Evolutionary conservation across 768 basidiomycete species (phyloP).

Genomic region (Leccinum obscurum): DNA sequence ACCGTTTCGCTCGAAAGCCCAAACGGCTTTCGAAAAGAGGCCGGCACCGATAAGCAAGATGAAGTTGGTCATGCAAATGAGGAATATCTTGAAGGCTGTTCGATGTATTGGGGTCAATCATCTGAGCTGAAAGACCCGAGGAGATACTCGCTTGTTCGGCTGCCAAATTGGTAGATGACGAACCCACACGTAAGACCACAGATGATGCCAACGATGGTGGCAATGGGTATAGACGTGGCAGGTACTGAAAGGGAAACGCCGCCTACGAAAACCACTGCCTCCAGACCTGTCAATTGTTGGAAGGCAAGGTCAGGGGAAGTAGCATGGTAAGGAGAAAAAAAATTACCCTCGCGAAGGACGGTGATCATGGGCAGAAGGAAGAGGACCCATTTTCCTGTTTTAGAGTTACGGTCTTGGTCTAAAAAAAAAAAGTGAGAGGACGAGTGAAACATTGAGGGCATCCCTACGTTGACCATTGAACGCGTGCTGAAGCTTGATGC

Average conservation of each 20-base stretch:
- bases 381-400: slow-evolving; percentile 78
- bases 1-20: slow-evolving; percentile 66
- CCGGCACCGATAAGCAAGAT: slow-evolving; percentile 93
- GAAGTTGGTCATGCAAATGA: slow-evolving; percentile 89
- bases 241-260: slow-evolving; percentile 86
- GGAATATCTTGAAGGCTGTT: slow-evolving; percentile 78
- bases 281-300: slow-evolving; percentile 52
- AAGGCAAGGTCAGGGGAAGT: not conserved
- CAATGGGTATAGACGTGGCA: slow-evolving; percentile 85
- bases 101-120: not conserved
- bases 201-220: slow-evolving; percentile 82
- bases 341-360: slow-evolving; percentile 83
- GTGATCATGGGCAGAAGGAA: slow-evolving; percentile 91
- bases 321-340: too few relatives aligned
- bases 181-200: slow-evolving; percentile 74
- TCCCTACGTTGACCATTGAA: slow-evolving; percentile 60
- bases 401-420: slow-evolving; percentile 50
- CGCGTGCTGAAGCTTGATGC: slow-evolving; percentile 79
- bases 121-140: too few relatives aligned
- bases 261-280: slow-evolving; percentile 92
- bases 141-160: slow-evolving; percentile 58
- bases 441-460: not conserved
- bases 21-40: slow-evolving; percentile 79
- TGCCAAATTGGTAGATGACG: slow-evolving; percentile 79
- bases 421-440: not conserved